phyloP scores from a whole-genome alignment of 208 protist genomes.

The Trypanosoma theileri region DNA sequence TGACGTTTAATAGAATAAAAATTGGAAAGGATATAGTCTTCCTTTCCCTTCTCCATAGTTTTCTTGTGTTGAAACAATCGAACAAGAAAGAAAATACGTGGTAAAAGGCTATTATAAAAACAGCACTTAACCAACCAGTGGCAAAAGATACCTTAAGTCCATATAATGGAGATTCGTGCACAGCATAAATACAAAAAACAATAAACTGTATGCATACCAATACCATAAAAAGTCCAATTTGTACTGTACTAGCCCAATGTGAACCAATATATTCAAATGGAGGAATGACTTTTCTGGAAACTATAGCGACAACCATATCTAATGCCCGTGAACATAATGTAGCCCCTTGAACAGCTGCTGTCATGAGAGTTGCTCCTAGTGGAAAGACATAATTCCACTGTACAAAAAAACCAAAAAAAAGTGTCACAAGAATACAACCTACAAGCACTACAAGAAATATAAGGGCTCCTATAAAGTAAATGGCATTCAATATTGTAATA shows the following conservation, averaged over 20 bases:
- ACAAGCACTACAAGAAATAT: constrained; percentile 50
- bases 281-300: constrained; percentile 45
- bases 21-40: constrained; percentile 32
- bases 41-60: neutral
- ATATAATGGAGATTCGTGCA: constrained; percentile 30
- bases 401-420: constrained; percentile 68
- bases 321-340: constrained; percentile 48
- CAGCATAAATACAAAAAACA: constrained; percentile 54
- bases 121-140: constrained; percentile 56
- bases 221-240: constrained; percentile 45
- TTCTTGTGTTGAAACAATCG: constrained; percentile 23
- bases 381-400: constrained; percentile 57
- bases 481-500: constrained; percentile 38
- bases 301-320: constrained; percentile 41
- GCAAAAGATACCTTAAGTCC: constrained; percentile 60
- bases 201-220: constrained; percentile 46
- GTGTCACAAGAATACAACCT: constrained; percentile 41
- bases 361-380: constrained; percentile 44
- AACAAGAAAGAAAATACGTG: constrained; percentile 72
- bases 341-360: constrained; percentile 44
- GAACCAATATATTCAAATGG: constrained; percentile 48
- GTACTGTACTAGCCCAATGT: constrained; percentile 33
- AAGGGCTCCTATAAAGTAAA: constrained; percentile 53
- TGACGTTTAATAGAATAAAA: constrained; percentile 45
- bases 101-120: constrained; percentile 38